These are phyloP conservation scores for Raffaelea deltoideospora DNA, from an alignment of 2,329 filamentous ascomycete species.

Conservation along the genomic window DNA sequence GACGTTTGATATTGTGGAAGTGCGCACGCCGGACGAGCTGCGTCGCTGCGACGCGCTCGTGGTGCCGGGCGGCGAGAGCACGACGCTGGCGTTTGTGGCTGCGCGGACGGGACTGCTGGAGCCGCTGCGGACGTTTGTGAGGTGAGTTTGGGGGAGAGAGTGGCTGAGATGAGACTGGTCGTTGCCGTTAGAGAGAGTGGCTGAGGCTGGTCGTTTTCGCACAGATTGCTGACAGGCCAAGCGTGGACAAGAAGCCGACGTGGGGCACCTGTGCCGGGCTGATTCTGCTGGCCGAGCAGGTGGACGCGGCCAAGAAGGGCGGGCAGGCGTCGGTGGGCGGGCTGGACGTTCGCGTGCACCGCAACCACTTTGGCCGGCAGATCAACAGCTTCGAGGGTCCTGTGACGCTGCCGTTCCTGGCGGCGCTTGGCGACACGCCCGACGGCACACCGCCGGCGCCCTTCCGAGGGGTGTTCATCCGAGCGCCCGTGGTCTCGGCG, in stretches of 20 bases:
- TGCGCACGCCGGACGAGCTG: slow-evolving; percentile 62
- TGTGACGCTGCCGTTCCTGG: slow-evolving; percentile 58
- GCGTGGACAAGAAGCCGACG: slow-evolving; percentile 60
- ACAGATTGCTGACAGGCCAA: slow-evolving; percentile 24
- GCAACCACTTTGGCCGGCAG: slow-evolving; percentile 92
- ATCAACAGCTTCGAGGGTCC: slow-evolving; percentile 77
- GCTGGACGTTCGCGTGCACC: slow-evolving; percentile 74
- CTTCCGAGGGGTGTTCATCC: slow-evolving; percentile 82
- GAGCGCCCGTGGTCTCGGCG: slow-evolving; percentile 70
- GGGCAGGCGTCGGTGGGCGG: slow-evolving; percentile 91
- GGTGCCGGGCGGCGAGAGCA: slow-evolving; percentile 89
- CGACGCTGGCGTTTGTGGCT: slow-evolving; percentile 80
- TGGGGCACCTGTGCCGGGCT: slow-evolving; percentile 96
- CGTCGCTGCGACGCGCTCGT: slow-evolving; percentile 65
- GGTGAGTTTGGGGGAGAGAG: slow-evolving; percentile 36
- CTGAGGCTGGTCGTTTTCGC: neutral
- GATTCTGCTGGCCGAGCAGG: slow-evolving; percentile 77
- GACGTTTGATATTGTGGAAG: slow-evolving; percentile 54
- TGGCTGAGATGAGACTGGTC: neutral
- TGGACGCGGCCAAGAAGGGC: slow-evolving; percentile 76
- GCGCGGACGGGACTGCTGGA: slow-evolving; percentile 67
- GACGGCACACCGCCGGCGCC: slow-evolving; percentile 19
- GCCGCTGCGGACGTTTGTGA: slow-evolving; percentile 78
- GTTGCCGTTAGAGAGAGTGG: neutral
- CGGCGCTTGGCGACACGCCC: slow-evolving; percentile 5